phyloP scores from a whole-genome alignment of 2,329 filamentous ascomycete genomes.

The Tolypocladium ophioglossoides region DNA sequence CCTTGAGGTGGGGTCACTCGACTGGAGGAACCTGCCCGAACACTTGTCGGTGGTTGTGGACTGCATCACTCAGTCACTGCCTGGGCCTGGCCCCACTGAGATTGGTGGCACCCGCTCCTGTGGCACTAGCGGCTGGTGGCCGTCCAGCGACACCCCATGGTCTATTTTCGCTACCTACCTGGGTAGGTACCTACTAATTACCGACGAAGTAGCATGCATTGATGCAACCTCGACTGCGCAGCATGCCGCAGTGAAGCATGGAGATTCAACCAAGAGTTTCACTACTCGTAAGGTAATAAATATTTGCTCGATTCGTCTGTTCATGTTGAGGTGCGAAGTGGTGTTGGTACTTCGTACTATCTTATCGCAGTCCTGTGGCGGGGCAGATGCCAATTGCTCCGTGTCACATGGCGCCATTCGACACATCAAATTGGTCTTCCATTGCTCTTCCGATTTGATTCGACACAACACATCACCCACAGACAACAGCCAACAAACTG shows the following conservation, averaged over 20 bases:
- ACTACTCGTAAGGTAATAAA: no score
- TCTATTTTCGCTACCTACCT: not conserved
- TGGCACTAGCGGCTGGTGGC: not conserved
- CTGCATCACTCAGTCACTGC: slow-evolving; percentile 1
- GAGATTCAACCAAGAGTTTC: not conserved
- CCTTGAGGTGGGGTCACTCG: slow-evolving; percentile 3
- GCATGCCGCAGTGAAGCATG: not conserved
- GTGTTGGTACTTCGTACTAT: no score
- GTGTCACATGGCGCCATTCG: not conserved
- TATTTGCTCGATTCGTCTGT: no score
- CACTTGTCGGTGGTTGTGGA: not conserved
- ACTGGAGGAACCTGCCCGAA: no score
- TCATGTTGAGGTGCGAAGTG: no score
- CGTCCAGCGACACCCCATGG: no score
- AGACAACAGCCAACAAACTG: not conserved
- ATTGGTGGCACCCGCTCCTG: no score
- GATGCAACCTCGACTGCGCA: not conserved
- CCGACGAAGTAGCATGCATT: no score
- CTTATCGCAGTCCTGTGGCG: no score
- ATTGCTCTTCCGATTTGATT: not conserved
- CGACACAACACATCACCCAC: not conserved
- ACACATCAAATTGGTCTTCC: not conserved
- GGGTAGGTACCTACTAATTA: no score
- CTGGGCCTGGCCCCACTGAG: not conserved
- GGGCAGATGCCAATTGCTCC: not conserved